Evolutionary conservation across 2,329 filamentous ascomycete genomes (phyloP).

Genomic region (Colletotrichum sp.): DNA sequence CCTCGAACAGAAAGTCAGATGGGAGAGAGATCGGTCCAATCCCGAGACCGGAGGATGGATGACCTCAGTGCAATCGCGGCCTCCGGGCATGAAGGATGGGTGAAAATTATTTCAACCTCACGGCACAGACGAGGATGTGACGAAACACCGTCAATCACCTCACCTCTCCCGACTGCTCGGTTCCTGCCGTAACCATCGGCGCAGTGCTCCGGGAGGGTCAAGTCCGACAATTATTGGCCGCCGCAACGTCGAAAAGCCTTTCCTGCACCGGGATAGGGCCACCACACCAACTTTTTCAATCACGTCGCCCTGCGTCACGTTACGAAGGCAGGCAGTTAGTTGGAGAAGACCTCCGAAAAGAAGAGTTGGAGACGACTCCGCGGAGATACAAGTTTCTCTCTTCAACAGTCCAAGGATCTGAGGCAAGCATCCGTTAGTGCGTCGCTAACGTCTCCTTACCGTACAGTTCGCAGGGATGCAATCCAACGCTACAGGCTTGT

Average conservation of each 20-base stretch:
- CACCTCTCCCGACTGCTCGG: slow-evolving; percentile 12
- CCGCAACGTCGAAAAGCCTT: background rate
- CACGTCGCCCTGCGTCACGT: background rate
- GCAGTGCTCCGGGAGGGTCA: background rate
- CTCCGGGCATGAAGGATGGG: slow-evolving; percentile 3
- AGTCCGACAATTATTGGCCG: slow-evolving; percentile 1
- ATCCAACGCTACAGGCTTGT: slow-evolving; percentile 2
- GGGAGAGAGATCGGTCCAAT: background rate
- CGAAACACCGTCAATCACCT: slow-evolving; percentile 10
- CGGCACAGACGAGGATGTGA: background rate
- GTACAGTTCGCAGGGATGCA: slow-evolving; percentile 13
- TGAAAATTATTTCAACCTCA: slow-evolving; percentile 11
- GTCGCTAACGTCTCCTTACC: slow-evolving; percentile 15
- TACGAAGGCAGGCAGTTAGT: background rate
- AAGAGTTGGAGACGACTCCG: background rate
- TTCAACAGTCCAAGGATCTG: slow-evolving; percentile 11
- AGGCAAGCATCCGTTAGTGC: slow-evolving; percentile 17
- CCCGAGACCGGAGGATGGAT: slow-evolving; percentile 5
- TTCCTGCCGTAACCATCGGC: slow-evolving; percentile 11
- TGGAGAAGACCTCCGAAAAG: background rate
- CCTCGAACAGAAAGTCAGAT: background rate
- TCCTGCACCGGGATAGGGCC: slow-evolving; percentile 1
- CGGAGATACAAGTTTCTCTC: slow-evolving; percentile 15
- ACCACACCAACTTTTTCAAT: background rate
- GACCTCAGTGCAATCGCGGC: background rate